Evolutionary conservation across 805 yeast species (phyloP), one percentile per base, ranked within the genome.

Genomic region (Monosporozyma yasuniensis): DNA sequence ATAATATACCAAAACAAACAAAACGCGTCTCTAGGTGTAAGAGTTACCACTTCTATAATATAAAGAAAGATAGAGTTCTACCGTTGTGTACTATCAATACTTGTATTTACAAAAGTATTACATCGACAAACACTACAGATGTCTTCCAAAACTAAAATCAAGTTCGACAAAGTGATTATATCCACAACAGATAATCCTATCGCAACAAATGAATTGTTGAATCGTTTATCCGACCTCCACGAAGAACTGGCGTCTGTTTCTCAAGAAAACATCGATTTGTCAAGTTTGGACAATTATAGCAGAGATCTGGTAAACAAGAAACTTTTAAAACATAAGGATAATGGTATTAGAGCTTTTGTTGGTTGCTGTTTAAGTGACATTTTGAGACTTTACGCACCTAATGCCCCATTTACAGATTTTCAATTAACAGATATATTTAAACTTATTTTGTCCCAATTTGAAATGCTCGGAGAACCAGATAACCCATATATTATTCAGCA

Each of bases 311-410:
- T 78, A 14, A 78, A 77, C 57, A 75, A 73, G 50, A 86, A 83
- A 56, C 67, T 87, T 12, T 52, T 84, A 2, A 71, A 68, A 34
- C 83, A 82, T 59, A 73, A 78, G 46, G 87, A 87, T 59, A 51
- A 63, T 3, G 93, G 91, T 4, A 80, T 89, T 7, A 84, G 81
- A 55, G 79, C 90, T 0, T 78, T 72, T 51, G 76, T 76, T 1
- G 81, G 93, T 7, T 83, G 95, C 59, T 81, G 93, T 54, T 54
- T 88, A 7, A 74, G 88, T 5, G 96, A 89, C 61, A 71, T 90
- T 9, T 66, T 89, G 41, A 72, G 96, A 51, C 64, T 90, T 14
- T 83, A 75, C 59, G 96, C 96, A 0, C 96, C 96, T 0, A 87
- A 89, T 61, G 95, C 96, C 6, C 96, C 97, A 3, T 89, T 76